Percentiles rank a stretch among this genome's conserved stretches.
Conservation (phyloP, 768 basidiomycete genomes). For the Lactifluus hygrophoroides region DNA sequence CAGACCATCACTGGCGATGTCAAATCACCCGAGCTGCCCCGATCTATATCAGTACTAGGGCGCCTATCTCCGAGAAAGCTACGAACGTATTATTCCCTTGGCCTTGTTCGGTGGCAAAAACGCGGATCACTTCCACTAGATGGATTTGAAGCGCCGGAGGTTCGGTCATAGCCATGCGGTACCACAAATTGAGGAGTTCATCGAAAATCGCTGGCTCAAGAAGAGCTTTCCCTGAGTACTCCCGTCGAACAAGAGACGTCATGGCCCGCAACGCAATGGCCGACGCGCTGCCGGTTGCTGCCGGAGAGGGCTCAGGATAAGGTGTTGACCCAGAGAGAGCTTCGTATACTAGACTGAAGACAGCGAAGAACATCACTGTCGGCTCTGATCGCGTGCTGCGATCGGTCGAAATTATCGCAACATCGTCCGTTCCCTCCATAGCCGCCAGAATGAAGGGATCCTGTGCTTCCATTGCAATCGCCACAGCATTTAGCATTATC, state of each 20-base stretch:
- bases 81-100: constrained; percentile 10
- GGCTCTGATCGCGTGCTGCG: constrained; percentile 47
- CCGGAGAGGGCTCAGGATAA: constrained; percentile 39
- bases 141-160: constrained; percentile 59
- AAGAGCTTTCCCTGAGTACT: constrained; percentile 75
- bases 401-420: constrained; percentile 21
- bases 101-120: constrained; percentile 33
- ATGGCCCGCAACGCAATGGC: constrained; percentile 66
- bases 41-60: constrained; percentile 3
- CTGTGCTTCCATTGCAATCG: constrained; percentile 61
- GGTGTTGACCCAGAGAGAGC: constrained; percentile 61
- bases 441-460: constrained; percentile 67
- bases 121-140: constrained; percentile 58
- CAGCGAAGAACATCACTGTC: constrained; percentile 72
- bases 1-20: constrained; percentile 43
- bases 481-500: constrained; percentile 77
- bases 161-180: constrained; percentile 86
- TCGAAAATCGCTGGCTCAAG: constrained; percentile 79
- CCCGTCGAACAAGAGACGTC: constrained; percentile 68
- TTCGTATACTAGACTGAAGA: constrained; percentile 94
- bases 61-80: not conserved
- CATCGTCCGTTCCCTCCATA: constrained; percentile 64
- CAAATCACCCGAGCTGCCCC: constrained; percentile 1
- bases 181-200: constrained; percentile 81
- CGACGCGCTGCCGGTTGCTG: constrained; percentile 35